phyloP scores from a whole-genome alignment of 1,139 yeast genomes.

The Hanseniaspora sp. region DNA sequence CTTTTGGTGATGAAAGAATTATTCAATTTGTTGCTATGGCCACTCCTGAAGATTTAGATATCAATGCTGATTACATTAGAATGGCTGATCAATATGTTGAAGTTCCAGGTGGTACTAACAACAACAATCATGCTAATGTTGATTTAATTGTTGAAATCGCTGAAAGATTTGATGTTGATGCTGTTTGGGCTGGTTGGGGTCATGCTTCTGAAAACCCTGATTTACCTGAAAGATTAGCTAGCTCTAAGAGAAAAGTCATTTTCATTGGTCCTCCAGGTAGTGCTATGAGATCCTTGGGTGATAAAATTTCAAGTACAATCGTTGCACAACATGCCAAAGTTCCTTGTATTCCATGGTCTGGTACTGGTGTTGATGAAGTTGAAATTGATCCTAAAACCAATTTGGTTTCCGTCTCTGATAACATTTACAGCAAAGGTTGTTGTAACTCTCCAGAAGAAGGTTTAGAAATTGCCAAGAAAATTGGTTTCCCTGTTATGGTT shows the following conservation, averaged over 20 bases:
- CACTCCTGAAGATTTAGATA: constrained; percentile 93
- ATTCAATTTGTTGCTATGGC: constrained; percentile 97
- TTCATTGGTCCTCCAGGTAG: constrained; percentile 98
- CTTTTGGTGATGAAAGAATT: constrained; percentile 89
- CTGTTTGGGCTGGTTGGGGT: constrained; percentile 99
- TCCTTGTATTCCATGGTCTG: constrained; percentile 99
- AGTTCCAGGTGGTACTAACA: constrained; percentile 98
- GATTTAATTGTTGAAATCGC: constrained; percentile 94
- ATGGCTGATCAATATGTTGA: constrained; percentile 98
- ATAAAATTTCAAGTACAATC: constrained; percentile 90
- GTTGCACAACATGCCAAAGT: constrained; percentile 97
- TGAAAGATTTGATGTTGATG: constrained; percentile 90
- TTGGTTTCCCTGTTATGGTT: constrained; percentile 94
- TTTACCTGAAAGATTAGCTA: constrained; percentile 86
- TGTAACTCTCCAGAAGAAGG: constrained; percentile 82
- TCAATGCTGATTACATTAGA: constrained; percentile 94
- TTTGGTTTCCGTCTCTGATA: constrained; percentile 79
- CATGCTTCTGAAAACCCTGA: constrained; percentile 96
- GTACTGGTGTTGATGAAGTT: constrained; percentile 88
- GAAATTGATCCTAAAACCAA: constrained; percentile 53
- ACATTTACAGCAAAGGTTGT: constrained; percentile 76
- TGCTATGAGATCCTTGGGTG: constrained; percentile 99
- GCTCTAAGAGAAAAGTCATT: constrained; percentile 74
- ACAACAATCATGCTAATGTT: constrained; percentile 95
- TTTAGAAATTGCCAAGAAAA: constrained; percentile 62